Percentiles rank a stretch among this genome's conserved stretches.
These are phyloP conservation scores for Claviceps digitariae DNA, from an alignment of 2,329 filamentous ascomycete genomes.

Conservation along the genomic window DNA sequence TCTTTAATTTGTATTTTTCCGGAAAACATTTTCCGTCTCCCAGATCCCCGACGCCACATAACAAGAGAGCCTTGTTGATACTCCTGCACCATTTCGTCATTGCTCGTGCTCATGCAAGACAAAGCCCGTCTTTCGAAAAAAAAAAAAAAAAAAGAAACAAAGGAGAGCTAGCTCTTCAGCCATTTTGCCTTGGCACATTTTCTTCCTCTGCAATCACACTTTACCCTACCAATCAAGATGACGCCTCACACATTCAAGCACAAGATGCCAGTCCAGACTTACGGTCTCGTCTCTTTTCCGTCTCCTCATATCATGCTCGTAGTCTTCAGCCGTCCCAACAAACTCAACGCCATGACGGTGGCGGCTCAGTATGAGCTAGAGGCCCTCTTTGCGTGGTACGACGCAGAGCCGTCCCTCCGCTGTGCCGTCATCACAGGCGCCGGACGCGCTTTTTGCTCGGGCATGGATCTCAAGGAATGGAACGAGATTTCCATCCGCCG, in stretches of 20 bases:
- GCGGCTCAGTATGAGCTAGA: conserved; percentile 35
- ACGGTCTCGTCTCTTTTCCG: conserved; percentile 24
- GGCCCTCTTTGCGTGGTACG: conserved; percentile 44
- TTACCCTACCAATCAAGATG: background rate
- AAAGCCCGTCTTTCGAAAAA: too few relatives aligned
- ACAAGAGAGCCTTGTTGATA: too few relatives aligned
- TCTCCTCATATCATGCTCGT: conserved; percentile 24
- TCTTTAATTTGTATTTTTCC: too few relatives aligned
- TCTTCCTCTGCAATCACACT: background rate
- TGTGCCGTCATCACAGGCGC: conserved; percentile 51
- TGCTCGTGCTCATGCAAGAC: too few relatives aligned
- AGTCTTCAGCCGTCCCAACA: conserved; percentile 43
- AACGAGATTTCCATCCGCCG: conserved; percentile 24
- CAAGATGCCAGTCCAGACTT: conserved; percentile 12
- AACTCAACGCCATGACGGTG: conserved; percentile 43
- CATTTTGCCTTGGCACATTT: background rate
- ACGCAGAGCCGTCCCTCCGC: conserved; percentile 44
- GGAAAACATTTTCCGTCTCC: too few relatives aligned
- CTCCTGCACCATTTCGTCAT: too few relatives aligned
- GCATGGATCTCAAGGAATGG: conserved; percentile 57
- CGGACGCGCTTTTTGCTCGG: conserved; percentile 53
- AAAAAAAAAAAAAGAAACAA: too few relatives aligned
- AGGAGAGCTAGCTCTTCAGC: too few relatives aligned
- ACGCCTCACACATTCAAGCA: background rate
- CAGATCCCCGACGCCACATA: too few relatives aligned